A percentile compares a stretch with the other conserved stretches of the same genome.
Evolutionary conservation across 345 rosid species (phyloP).

Genomic region (Acer saccharum): DNA sequence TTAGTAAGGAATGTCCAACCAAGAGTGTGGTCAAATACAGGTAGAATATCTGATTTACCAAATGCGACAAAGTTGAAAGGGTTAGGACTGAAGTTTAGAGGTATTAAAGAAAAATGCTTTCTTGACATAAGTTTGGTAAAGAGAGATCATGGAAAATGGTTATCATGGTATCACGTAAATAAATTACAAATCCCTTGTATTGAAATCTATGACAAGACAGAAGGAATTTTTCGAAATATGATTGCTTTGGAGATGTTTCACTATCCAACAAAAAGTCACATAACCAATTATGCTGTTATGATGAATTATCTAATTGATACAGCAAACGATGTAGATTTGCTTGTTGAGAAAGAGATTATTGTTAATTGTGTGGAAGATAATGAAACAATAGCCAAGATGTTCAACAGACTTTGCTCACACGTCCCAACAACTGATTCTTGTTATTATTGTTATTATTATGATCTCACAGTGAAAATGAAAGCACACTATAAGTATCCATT

Average conservation of each 20-base stretch:
- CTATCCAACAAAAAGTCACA: background rate
- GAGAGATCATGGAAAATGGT: background rate
- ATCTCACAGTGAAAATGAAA: no score
- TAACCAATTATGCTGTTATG: background rate
- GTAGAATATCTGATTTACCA: no score
- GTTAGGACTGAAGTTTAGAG: background rate
- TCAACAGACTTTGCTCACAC: no score
- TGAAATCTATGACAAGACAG: background rate
- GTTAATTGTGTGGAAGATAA: background rate
- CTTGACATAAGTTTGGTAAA: background rate
- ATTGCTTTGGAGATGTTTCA: background rate
- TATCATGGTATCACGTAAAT: background rate
- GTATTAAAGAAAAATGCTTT: background rate
- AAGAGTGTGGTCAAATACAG: no score
- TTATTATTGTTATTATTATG: no score
- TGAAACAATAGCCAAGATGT: background rate
- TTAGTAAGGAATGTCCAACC: no score
- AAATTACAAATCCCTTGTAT: background rate
- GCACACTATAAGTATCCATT: no score
- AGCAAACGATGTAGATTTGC: background rate
- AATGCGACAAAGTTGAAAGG: no score
- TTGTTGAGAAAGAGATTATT: background rate
- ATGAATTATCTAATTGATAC: background rate
- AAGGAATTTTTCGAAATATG: background rate
- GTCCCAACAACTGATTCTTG: no score